phyloP scores from a whole-genome alignment of 1,284 basidiomycete species.

The Quambalaria eucalypti region DNA sequence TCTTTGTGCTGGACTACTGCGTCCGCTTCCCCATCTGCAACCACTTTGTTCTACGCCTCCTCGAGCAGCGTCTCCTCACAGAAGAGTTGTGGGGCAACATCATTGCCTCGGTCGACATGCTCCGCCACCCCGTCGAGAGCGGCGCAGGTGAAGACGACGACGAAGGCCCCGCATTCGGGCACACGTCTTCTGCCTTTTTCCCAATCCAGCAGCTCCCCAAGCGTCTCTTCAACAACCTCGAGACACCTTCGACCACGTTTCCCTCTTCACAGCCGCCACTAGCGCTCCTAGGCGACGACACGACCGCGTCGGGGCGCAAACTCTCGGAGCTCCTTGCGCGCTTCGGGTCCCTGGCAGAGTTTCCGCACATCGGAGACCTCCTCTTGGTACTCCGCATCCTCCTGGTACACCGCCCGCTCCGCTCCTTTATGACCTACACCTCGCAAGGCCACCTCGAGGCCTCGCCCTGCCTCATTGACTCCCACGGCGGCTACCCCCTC shows the following conservation, averaged over 20 bases:
- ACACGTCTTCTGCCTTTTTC: background rate
- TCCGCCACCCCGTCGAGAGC: background rate
- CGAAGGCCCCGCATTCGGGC: background rate
- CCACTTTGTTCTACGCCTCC: background rate
- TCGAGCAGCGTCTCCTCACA: background rate
- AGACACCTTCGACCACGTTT: background rate
- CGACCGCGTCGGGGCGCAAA: background rate
- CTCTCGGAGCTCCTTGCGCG: background rate
- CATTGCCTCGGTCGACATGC: too few species aligned
- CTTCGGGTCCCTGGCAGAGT: background rate
- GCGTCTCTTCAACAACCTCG: background rate
- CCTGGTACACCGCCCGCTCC: background rate
- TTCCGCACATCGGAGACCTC: background rate
- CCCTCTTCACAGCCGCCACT: too few species aligned
- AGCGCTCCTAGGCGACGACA: background rate
- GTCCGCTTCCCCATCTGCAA: constrained; percentile 3
- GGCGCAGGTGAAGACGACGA: background rate
- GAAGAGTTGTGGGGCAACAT: background rate
- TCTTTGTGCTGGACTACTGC: constrained; percentile 9
- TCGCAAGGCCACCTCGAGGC: background rate
- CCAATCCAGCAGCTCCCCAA: background rate
- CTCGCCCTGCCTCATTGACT: background rate
- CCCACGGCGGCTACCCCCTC: background rate
- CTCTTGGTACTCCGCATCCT: background rate
- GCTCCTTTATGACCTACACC: too few species aligned